These are phyloP conservation scores for Elaeis guineensis DNA, from an alignment of 176 grass and related monocot genomes.

Conservation along the genomic window DNA sequence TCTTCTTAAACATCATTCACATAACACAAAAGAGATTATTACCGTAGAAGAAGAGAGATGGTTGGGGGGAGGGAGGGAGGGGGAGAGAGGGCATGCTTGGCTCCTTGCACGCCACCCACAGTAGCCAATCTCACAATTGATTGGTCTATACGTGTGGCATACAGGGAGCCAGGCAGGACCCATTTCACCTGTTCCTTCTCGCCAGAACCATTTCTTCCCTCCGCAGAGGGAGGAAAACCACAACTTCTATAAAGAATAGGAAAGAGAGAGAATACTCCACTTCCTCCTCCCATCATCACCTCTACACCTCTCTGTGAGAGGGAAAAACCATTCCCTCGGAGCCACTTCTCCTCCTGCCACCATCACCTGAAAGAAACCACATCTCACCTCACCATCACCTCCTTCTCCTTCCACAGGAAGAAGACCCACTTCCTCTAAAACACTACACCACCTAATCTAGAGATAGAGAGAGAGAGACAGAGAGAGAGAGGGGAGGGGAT, in stretches of 20 bases:
- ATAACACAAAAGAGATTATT: too few relatives aligned
- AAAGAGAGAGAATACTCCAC: background rate
- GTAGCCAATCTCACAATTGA: constrained; percentile 11
- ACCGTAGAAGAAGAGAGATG: background rate
- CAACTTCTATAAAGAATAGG: background rate
- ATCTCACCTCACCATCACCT: too few relatives aligned
- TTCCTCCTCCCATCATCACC: background rate
- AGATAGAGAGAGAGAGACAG: too few relatives aligned
- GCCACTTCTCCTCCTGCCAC: too few relatives aligned
- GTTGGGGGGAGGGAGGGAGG: constrained; percentile 16
- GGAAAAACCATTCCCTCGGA: too few relatives aligned
- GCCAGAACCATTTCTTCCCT: background rate
- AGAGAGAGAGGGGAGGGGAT: constrained; percentile 17
- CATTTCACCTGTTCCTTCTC: background rate
- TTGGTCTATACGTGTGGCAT: constrained; percentile 22
- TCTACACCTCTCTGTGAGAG: too few relatives aligned
- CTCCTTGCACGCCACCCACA: constrained; percentile 38
- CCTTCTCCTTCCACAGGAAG: too few relatives aligned
- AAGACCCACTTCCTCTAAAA: too few relatives aligned
- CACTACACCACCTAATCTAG: too few relatives aligned
- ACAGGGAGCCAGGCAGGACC: constrained; percentile 22
- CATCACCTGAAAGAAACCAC: too few relatives aligned
- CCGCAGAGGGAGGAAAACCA: background rate
- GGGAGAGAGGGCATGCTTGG: constrained; percentile 79
- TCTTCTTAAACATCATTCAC: too few relatives aligned